phyloP scores from a whole-genome alignment of 2,329 filamentous ascomycete genomes.

The Colletotrichum lupini region DNA sequence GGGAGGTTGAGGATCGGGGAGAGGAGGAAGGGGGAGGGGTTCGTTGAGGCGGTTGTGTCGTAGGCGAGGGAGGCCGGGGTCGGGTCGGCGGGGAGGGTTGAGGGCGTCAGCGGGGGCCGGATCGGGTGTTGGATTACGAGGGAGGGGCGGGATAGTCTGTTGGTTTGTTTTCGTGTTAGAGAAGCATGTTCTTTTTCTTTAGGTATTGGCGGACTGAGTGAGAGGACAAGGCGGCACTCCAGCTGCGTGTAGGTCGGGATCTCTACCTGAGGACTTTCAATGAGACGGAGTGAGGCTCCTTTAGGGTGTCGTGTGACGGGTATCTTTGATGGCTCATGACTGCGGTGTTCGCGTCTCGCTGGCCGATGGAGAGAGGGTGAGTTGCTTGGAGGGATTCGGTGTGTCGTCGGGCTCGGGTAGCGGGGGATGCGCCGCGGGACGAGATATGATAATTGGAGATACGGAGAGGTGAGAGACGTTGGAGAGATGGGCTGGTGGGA shows the following conservation, averaged over 20 bases:
- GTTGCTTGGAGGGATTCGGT: background rate
- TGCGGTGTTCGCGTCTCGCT: background rate
- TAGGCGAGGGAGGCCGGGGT: conserved; percentile 80
- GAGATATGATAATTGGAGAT: background rate
- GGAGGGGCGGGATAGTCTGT: conserved; percentile 83
- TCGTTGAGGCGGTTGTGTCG: conserved; percentile 55
- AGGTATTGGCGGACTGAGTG: too few relatives aligned
- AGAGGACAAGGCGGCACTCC: background rate
- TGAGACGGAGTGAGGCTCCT: conserved; percentile 83
- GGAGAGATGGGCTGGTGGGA: background rate
- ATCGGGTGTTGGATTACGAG: conserved; percentile 78
- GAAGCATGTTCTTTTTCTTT: background rate
- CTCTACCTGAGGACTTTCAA: conserved; percentile 77
- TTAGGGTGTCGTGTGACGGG: conserved; percentile 67
- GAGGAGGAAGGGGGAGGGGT: conserved; percentile 66
- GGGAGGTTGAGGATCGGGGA: conserved; percentile 82
- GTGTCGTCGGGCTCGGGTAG: background rate
- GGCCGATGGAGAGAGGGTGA: background rate
- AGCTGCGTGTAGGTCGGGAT: background rate
- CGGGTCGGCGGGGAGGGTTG: conserved; percentile 59
- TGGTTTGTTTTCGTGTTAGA: conserved; percentile 19
- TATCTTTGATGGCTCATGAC: conserved; percentile 70
- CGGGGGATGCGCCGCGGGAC: background rate
- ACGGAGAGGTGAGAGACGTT: background rate
- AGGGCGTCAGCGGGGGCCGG: conserved; percentile 54